A percentile compares a stretch with the other conserved stretches of the same genome.
phyloP scores from a whole-genome alignment of 495 filamentous ascomycete genomes.

The Daldinia decipiens region DNA sequence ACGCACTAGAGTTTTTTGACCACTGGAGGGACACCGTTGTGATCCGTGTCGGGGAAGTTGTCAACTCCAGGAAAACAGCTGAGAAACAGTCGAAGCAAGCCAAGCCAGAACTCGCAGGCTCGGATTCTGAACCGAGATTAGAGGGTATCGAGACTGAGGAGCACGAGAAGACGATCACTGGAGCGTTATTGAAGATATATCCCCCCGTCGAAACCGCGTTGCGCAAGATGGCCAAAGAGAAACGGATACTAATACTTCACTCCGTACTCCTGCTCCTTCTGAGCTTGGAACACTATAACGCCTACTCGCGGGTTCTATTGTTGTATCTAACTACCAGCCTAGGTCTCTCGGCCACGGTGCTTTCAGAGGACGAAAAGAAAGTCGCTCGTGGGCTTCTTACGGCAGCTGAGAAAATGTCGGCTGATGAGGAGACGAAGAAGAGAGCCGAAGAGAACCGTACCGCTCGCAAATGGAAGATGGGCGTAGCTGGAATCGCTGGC shows the following conservation, averaged over 20 bases:
- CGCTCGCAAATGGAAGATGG: conserved; percentile 79
- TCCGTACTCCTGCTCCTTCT: conserved; percentile 78
- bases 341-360: conserved; percentile 68
- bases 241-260: conserved; percentile 59
- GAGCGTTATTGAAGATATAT: conserved; percentile 64
- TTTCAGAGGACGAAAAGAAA: conserved; percentile 78
- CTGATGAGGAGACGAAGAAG: conserved; percentile 73
- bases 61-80: conserved; percentile 66
- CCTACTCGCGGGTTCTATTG: conserved; percentile 78
- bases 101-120: conserved; percentile 21
- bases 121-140: conserved; percentile 13
- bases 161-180: conserved; percentile 26
- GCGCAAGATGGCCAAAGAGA: conserved; percentile 54
- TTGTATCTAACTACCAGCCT: conserved; percentile 75
- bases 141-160: conserved; percentile 40
- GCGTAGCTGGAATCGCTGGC: conserved; percentile 78
- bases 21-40: conserved; percentile 71
- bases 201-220: conserved; percentile 59
- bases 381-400: conserved; percentile 79
- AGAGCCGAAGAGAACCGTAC: conserved; percentile 72
- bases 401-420: conserved; percentile 75
- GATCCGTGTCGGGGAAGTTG: conserved; percentile 69
- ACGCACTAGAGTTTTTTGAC: conserved; percentile 65
- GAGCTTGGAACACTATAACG: conserved; percentile 83
- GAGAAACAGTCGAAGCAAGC: conserved; percentile 37